Conservation (phyloP, 2,329 filamentous ascomycete species). For the Moelleriella libera region DNA sequence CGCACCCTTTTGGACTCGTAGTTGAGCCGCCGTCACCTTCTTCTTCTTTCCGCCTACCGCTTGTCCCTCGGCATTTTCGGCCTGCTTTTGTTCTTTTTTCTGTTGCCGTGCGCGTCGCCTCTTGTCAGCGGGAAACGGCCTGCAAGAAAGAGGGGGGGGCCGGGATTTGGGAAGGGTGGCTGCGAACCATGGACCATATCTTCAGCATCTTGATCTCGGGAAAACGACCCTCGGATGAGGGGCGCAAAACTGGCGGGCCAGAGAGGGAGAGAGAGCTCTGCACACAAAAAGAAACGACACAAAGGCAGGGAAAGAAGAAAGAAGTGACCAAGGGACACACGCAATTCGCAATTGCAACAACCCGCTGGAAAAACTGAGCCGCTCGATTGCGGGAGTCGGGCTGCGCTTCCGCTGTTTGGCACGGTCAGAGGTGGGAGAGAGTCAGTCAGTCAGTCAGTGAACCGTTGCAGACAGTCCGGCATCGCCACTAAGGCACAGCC, state of each 20-base stretch:
- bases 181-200: constrained; percentile 89
- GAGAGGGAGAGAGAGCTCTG: background rate
- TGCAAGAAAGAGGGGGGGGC: background rate
- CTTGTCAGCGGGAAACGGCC: background rate
- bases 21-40: constrained; percentile 92
- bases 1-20: constrained; percentile 88
- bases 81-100: constrained; percentile 96
- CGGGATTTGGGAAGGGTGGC: background rate
- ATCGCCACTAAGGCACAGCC: no score
- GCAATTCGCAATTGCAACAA: no score
- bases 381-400: no score
- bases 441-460: no score
- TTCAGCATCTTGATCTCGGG: constrained; percentile 66
- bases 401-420: no score
- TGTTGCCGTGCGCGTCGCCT: constrained; percentile 20
- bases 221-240: background rate
- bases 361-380: no score
- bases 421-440: no score
- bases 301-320: no score
- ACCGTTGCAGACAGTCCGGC: background rate
- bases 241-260: background rate
- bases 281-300: no score
- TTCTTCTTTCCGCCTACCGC: constrained; percentile 77
- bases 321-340: no score
- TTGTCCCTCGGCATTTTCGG: constrained; percentile 64